Evolutionary conservation across 2,329 filamentous ascomycete genomes (phyloP).

Genomic region (Claviceps sorghi): DNA sequence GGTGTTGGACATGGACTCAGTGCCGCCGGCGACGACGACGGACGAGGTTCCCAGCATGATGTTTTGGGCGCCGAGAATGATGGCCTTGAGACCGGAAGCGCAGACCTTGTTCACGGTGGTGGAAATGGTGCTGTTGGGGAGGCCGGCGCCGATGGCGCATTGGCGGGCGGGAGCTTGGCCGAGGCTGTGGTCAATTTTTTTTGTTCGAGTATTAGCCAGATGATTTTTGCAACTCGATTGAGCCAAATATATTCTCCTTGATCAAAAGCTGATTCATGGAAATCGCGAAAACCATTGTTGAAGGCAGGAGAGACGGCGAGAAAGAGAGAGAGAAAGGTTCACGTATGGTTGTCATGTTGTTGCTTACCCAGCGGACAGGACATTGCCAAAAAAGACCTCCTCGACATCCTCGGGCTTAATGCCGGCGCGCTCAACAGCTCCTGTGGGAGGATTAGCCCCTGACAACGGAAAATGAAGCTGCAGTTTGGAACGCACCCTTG

Average conservation of each 20-base stretch:
- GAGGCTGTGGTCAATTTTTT: constrained; percentile 41
- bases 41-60: constrained; percentile 94
- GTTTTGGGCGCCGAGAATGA: constrained; percentile 88
- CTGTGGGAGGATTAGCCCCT: constrained; percentile 19
- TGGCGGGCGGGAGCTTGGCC: constrained; percentile 95
- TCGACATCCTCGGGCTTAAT: constrained; percentile 83
- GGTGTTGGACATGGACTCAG: constrained; percentile 97
- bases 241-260: too few relatives aligned
- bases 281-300: neutral
- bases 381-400: constrained; percentile 97
- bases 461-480: neutral
- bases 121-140: constrained; percentile 63
- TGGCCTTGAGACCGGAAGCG: constrained; percentile 85
- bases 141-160: constrained; percentile 78
- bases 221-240: too few relatives aligned
- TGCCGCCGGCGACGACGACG: constrained; percentile 83
- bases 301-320: neutral
- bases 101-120: constrained; percentile 99
- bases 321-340: neutral
- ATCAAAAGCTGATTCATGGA: too few relatives aligned
- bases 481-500: constrained; percentile 48
- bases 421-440: constrained; percentile 71
- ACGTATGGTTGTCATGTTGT: neutral
- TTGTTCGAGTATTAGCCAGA: too few relatives aligned
- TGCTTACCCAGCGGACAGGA: constrained; percentile 80